Percentiles rank a stretch among this genome's conserved stretches.
Conservation (phyloP, 345 rosid genomes). For the Eucalyptus tenuipes region DNA sequence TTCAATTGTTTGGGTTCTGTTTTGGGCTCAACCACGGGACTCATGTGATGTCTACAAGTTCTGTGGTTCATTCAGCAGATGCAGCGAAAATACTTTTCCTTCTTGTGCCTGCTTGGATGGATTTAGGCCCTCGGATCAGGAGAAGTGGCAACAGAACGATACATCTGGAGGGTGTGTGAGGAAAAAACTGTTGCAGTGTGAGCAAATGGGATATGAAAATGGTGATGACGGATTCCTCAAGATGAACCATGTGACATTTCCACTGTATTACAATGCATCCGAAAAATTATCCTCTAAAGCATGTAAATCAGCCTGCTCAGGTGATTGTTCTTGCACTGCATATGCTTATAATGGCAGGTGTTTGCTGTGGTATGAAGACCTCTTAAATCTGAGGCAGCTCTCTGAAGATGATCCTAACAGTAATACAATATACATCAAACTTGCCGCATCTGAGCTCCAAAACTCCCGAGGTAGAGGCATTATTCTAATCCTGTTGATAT, state of each 20-base stretch:
- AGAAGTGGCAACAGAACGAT: constrained; percentile 4
- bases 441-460: constrained; percentile 1
- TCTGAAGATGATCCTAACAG: background rate
- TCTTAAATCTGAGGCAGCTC: background rate
- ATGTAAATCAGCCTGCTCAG: background rate
- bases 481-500: background rate
- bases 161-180: constrained; percentile 19
- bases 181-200: constrained; percentile 6
- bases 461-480: background rate
- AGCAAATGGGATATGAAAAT: background rate
- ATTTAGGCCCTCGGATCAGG: constrained; percentile 3
- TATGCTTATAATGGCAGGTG: background rate
- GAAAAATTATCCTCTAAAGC: background rate
- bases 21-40: constrained; percentile 11
- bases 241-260: constrained; percentile 10
- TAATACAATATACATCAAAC: too few species aligned
- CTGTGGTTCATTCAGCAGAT: constrained; percentile 19
- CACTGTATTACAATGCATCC: background rate
- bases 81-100: background rate
- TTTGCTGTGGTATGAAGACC: background rate
- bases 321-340: background rate
- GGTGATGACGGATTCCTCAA: constrained; percentile 5
- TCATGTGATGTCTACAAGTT: constrained; percentile 2
- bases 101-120: constrained; percentile 17
- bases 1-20: background rate